Base-by-base conservation (phyloP, 306 rosid species). In the Adenanthera pavonina region DNA sequence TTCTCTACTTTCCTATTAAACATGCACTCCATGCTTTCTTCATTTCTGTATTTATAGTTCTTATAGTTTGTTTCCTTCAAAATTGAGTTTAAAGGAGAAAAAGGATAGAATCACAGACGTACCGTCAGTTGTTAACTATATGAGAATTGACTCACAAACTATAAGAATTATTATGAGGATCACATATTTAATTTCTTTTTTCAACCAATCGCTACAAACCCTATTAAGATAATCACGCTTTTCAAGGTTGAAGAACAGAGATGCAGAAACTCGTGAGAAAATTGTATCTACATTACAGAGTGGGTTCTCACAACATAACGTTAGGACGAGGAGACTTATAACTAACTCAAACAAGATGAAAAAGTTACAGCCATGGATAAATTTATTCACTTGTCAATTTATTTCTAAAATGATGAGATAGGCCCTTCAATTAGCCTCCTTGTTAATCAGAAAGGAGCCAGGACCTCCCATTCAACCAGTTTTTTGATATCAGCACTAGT, bases 391-490 rank as follows among this genome's bases (percentile, higher is more conserved):
- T 20, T 30, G 69, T 3, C 12, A 36, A 64, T 34, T 6, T 9
- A 11, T 8, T 41, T 3, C 19, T 20, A 5, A 3, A 40, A 40
- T 40, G 43, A 20, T 8, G 34, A 53, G 19, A 53, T 17, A 53
- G 59, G 7, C 33, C 35, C 64, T 20, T 20, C 13, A 2, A 54
- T 54, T 15, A 75, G 14, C 1, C 47, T 7, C 36, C 3, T 36
- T 33, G 12, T 33, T 4, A 13, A 43, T 34, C 1, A 54, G 68
- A 70, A 86, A 57, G 85, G 83, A 72, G 69, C 33, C 0, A 34
- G 47, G 71, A 66, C 14, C 44, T 85, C 78, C 80, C 78, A 57
- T 34, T 78, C 48, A 25, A n/a, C 60, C 0, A 14, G 2, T 3
- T 65, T 44, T 43, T 35, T 70, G 38, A 54, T 11, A 51, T 59